A percentile compares a stretch with the other conserved stretches of the same genome.
These are phyloP conservation scores for Miamiensis avidus DNA, from an alignment of 169 alveolate genomes.

Conservation along the genomic window DNA sequence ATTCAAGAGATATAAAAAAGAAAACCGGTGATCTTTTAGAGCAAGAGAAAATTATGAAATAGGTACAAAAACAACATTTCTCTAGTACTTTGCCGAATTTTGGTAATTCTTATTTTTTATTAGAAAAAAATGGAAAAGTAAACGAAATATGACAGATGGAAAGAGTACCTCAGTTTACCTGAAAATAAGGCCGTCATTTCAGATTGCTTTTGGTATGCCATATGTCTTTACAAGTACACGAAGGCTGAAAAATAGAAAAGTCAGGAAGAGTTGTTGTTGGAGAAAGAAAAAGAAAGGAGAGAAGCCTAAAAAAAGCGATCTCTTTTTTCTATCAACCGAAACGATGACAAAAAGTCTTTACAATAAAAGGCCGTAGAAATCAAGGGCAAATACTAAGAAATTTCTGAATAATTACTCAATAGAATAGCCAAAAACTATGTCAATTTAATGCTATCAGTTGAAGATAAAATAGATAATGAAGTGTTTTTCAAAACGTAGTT, in stretches of 20 bases:
- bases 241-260: constrained; percentile 13
- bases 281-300: no score
- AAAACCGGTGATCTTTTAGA: neutral
- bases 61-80: no score
- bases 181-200: constrained; percentile 39
- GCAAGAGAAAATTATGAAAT: constrained; percentile 1
- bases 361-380: no score
- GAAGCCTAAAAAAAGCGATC: no score
- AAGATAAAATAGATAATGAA: constrained; percentile 34
- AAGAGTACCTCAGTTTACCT: constrained; percentile 28
- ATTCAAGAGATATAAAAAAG: constrained; percentile 18
- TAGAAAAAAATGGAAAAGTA: constrained; percentile 9
- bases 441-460: constrained; percentile 40
- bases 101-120: no score
- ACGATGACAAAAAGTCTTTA: no score
- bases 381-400: neutral
- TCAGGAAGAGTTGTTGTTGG: no score
- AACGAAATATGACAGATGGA: constrained; percentile 31
- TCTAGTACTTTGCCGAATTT: no score
- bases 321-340: no score
- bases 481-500: constrained; percentile 33
- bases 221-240: constrained; percentile 26
- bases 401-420: constrained; percentile 17
- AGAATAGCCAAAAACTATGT: constrained; percentile 46
- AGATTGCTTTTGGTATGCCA: constrained; percentile 44